A percentile compares a stretch with the other conserved stretches of the same genome.
Conservation (phyloP, 73 alveolate genomes). For the Tetrahymena elliotti region DNA sequence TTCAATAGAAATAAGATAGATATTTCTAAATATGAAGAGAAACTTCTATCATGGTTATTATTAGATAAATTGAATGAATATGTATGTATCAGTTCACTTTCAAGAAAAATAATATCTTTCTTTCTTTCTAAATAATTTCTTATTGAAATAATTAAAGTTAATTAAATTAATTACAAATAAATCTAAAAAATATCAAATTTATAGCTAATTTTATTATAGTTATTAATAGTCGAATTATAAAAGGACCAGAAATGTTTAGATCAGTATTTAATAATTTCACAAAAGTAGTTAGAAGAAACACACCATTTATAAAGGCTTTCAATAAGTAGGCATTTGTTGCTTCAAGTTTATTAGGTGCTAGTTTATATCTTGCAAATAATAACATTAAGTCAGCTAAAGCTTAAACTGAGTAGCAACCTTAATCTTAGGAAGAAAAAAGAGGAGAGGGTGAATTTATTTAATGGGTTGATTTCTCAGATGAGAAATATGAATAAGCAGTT, state of each 20-base stretch:
- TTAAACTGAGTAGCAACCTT: neutral
- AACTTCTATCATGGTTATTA: neutral
- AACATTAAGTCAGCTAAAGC: neutral
- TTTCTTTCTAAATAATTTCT: neutral
- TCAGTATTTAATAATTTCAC: neutral
- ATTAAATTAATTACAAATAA: neutral
- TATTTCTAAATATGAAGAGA: neutral
- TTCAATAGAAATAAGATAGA: neutral
- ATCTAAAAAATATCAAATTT: neutral
- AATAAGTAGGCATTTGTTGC: neutral
- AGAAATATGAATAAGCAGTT: neutral
- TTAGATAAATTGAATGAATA: neutral
- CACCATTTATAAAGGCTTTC: neutral
- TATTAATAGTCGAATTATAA: neutral
- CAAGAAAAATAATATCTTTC: neutral
- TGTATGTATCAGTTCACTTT: neutral
- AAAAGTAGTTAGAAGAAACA: neutral
- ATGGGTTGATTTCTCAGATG: neutral
- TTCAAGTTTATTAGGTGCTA: neutral
- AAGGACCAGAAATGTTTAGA: neutral
- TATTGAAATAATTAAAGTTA: neutral
- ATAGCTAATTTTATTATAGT: neutral
- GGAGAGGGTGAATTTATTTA: neutral
- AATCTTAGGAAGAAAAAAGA: neutral
- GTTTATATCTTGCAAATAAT: neutral